Evolutionary conservation across 805 yeast genomes (phyloP).

Genomic region (Kockiozyma suomiensis): DNA sequence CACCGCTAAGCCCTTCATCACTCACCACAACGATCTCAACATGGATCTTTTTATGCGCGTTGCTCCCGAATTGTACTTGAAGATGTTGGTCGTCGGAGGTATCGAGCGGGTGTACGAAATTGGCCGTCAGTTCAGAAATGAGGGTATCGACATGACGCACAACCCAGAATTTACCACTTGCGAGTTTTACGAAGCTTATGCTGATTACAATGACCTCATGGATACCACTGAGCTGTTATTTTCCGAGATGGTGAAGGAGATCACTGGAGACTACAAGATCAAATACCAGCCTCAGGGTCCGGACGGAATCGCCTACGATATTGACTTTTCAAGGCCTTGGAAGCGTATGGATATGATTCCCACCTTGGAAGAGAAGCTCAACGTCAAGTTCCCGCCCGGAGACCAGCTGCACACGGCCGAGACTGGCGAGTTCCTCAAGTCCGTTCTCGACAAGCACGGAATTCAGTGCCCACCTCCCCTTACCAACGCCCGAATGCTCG

Average conservation of each 20-base stretch:
- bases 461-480: conserved; percentile 89
- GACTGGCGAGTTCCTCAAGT: conserved; percentile 87
- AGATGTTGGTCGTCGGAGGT: conserved; percentile 97
- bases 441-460: conserved; percentile 73
- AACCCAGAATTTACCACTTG: conserved; percentile 99
- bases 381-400: conserved; percentile 93
- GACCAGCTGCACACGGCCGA: conserved; percentile 91
- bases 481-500: conserved; percentile 98
- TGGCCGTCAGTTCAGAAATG: conserved; percentile 98
- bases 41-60: conserved; percentile 97
- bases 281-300: conserved; percentile 94
- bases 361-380: conserved; percentile 82
- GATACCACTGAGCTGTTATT: conserved; percentile 66
- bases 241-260: conserved; percentile 95
- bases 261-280: conserved; percentile 86
- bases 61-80: conserved; percentile 96
- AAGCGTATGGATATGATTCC: conserved; percentile 97
- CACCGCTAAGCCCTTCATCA: conserved; percentile 95
- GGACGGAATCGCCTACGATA: conserved; percentile 67
- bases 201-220: conserved; percentile 96
- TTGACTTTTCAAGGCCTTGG: conserved; percentile 97
- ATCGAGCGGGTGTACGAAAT: conserved; percentile 97
- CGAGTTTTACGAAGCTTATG: conserved; percentile 97
- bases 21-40: conserved; percentile 95
- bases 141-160: conserved; percentile 97